Evolutionary conservation across 345 rosid genomes (phyloP).

Genomic region (Toxicodendron radicans): DNA sequence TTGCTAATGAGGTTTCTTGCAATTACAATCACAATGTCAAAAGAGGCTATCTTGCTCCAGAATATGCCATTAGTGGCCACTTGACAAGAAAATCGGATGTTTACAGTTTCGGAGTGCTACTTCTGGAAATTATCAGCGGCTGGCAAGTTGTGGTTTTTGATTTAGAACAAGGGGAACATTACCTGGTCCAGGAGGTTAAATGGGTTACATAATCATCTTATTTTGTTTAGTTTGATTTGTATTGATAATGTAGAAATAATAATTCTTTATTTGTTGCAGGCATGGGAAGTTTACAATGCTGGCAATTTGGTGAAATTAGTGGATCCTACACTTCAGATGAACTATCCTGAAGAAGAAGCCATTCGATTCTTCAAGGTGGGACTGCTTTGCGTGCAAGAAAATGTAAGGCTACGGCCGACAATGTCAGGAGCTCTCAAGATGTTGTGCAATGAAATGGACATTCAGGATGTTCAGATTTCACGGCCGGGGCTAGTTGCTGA

Average conservation of each 20-base stretch:
- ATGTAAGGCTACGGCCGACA: slow-evolving; percentile 39
- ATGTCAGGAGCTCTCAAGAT: slow-evolving; percentile 46
- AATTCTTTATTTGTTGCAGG: slow-evolving; percentile 29
- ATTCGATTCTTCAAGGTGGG: slow-evolving; percentile 46
- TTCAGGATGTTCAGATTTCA: slow-evolving; percentile 27
- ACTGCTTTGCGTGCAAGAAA: slow-evolving; percentile 61
- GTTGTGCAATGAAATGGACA: slow-evolving; percentile 32
- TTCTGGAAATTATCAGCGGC: slow-evolving; percentile 57
- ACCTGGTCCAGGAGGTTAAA: slow-evolving; percentile 56
- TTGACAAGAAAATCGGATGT: slow-evolving; percentile 58
- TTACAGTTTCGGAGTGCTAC: slow-evolving; percentile 59
- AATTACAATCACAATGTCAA: slow-evolving; percentile 2
- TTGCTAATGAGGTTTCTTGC: slow-evolving; percentile 25
- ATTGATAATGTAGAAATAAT: not conserved
- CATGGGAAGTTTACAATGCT: slow-evolving; percentile 46
- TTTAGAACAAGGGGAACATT: slow-evolving; percentile 46
- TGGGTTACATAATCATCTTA: not conserved
- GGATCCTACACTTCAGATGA: slow-evolving; percentile 41
- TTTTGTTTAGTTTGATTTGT: not conserved
- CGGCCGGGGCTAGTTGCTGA: slow-evolving; percentile 49
- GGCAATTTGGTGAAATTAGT: slow-evolving; percentile 32
- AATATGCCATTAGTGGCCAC: slow-evolving; percentile 49
- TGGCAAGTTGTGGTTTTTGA: slow-evolving; percentile 40
- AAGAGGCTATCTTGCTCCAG: slow-evolving; percentile 67
- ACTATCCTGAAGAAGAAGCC: slow-evolving; percentile 44